Conservation (phyloP, 352 stramenopile species). For the Phytophthora hibernalis region DNA sequence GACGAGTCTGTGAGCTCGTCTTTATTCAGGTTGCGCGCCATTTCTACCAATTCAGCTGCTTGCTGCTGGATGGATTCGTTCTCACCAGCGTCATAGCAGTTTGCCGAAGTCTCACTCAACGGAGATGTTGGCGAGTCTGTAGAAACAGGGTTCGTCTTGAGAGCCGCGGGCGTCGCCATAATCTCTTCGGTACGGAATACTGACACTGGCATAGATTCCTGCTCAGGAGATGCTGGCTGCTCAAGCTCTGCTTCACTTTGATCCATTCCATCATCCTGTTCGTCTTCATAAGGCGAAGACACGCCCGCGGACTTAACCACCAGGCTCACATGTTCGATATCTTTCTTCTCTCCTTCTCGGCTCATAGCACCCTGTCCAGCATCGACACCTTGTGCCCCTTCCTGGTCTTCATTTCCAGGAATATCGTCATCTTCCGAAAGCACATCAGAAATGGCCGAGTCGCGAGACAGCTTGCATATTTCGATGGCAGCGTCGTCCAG, state of each 20-base stretch:
- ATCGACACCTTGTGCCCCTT: background rate
- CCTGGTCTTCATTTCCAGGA: slow-evolving; percentile 17
- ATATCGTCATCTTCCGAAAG: slow-evolving; percentile 43
- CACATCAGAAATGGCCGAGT: slow-evolving; percentile 31
- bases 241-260: background rate
- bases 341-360: slow-evolving; percentile 4
- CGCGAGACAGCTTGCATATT: slow-evolving; percentile 27
- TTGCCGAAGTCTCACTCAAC: slow-evolving; percentile 7
- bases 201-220: too few relatives aligned
- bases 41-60: slow-evolving; percentile 44
- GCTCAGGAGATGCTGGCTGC: too few relatives aligned
- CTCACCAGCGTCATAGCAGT: slow-evolving; percentile 26
- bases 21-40: slow-evolving; percentile 47
- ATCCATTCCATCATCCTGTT: slow-evolving; percentile 1
- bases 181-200: background rate
- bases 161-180: background rate
- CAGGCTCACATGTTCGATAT: slow-evolving; percentile 15
- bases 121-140: slow-evolving; percentile 13
- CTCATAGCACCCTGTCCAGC: background rate
- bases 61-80: slow-evolving; percentile 54
- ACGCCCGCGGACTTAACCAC: slow-evolving; percentile 14
- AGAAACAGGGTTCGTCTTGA: background rate
- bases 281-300: background rate
- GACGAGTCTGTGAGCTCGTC: slow-evolving; percentile 44
- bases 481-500: slow-evolving; percentile 33